Evolutionary conservation across 257 asterid species (phyloP).

Genomic region (Cinchona pubescens): DNA sequence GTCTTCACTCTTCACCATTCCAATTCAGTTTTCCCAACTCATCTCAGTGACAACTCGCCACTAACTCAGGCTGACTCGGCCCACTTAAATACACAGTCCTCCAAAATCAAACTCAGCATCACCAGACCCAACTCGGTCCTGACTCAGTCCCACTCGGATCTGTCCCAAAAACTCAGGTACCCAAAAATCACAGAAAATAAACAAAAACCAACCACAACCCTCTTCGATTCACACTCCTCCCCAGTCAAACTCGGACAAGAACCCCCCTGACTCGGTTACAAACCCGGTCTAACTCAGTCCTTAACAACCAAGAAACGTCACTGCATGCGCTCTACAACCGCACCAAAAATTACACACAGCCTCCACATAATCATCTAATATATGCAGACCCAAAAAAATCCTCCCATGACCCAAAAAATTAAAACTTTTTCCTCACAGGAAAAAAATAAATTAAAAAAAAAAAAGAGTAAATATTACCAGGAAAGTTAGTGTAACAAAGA

Average conservation of each 20-base stretch:
- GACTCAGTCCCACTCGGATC: not conserved
- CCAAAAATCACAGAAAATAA: not conserved
- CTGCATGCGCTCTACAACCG: not conserved
- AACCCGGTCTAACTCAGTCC: not conserved
- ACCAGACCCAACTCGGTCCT: not conserved
- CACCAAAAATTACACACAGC: not conserved
- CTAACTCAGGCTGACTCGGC: not conserved
- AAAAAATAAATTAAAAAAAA: not conserved
- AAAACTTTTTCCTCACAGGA: not conserved
- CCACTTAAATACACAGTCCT: not conserved
- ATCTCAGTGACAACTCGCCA: not conserved
- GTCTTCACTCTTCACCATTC: not conserved
- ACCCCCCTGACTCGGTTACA: slow-evolving; percentile 3
- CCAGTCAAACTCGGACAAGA: not conserved
- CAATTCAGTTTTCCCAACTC: not conserved
- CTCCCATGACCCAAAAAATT: not conserved
- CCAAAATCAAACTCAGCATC: not conserved
- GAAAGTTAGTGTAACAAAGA: too few relatives aligned
- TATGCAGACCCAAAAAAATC: not conserved
- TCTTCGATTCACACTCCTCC: not conserved
- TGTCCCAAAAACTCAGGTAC: not conserved
- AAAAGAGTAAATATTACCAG: not conserved
- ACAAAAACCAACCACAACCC: not conserved
- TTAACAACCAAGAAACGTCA: not conserved
- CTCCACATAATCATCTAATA: not conserved